Evolutionary conservation across 192 early-diverging fungal genomes (phyloP), one percentile per base, ranked within the genome.

Genomic region (Ambispora gerdemannii): DNA sequence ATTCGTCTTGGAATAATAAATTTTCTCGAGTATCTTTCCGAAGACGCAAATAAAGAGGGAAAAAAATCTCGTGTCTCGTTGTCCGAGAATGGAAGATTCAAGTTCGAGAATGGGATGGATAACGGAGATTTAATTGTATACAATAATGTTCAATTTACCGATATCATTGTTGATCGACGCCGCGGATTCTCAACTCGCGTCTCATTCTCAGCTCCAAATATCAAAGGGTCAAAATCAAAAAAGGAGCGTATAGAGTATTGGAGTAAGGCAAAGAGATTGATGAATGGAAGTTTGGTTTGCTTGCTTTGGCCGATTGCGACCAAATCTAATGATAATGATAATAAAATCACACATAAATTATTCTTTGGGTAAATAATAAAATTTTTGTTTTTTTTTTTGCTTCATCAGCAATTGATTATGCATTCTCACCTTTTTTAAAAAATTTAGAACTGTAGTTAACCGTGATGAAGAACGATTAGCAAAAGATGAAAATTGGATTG

Each of bases 281-380:
- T 78, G 74, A 63, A 70, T 35, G 83, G 83, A 10, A 74, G 75
- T 25, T 67, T 86, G 15, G 64, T 85, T 6, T 83, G 82, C 35
- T 33, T 84, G 11, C 63, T 71, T 13, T 68, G 76, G 47, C 75
- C 74, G 19, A n/a, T 38, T 13, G 34, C 58, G 22, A 11, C 58
- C 59, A 6, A 36, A 60, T 34, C 8, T 20, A n/a, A 36, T 0
- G 8, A 52, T 4, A 35, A 22, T 3, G 30, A 11, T n/a, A 34
- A 4, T 1, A 11, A 11, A 30, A n/a, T n/a, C n/a, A 50, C 22
- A 19, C 35, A 25, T 6, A 55, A 58, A 24, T 68, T 78, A 24
- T 31, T 58, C 15, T 66, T 84, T 49, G 65, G 38, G 38, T 43
- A 43, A 43, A 15, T n/a, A n/a, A n/a, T n/a, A n/a, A n/a, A n/a